Conservation (phyloP, 169 alveolate species). For the Perkinsus marinus region DNA sequence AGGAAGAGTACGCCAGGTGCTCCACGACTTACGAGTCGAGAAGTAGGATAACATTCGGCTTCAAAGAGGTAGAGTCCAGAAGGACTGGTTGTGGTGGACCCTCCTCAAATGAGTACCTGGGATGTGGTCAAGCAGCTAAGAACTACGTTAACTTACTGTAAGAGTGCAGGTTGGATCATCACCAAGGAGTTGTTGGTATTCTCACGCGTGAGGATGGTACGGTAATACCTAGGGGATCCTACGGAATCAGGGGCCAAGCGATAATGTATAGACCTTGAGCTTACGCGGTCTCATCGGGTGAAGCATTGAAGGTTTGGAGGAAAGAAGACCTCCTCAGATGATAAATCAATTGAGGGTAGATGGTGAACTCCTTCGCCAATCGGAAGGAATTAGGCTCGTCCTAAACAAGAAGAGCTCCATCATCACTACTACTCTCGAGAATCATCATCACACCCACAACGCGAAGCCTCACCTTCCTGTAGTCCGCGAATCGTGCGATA, state of each 20-base stretch:
- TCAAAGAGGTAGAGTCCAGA: constrained; percentile 77
- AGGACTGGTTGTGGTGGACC: constrained; percentile 80
- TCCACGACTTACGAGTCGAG: constrained; percentile 80
- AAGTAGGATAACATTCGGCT: constrained; percentile 74
- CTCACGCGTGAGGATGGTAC: constrained; percentile 85
- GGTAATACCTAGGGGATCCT: constrained; percentile 67
- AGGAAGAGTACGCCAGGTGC: neutral
- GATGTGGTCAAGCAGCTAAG: neutral
- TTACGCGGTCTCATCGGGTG: constrained; percentile 32
- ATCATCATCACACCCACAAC: neutral
- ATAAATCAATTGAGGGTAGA: constrained; percentile 97
- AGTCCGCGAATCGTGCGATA: constrained; percentile 83
- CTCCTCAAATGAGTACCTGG: constrained; percentile 68
- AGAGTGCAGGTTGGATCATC: constrained; percentile 98
- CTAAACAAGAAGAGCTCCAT: too few species aligned
- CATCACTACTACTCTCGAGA: too few species aligned
- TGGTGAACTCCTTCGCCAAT: constrained; percentile 82
- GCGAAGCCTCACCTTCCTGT: neutral
- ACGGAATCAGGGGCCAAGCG: too few species aligned
- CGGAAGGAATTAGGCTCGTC: constrained; percentile 92
- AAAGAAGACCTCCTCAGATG: constrained; percentile 95
- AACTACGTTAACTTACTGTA: constrained; percentile 48
- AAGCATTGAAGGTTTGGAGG: constrained; percentile 93
- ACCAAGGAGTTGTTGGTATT: constrained; percentile 90
- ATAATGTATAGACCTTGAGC: too few species aligned